Evolutionary conservation across 495 filamentous ascomycete genomes (phyloP), one percentile per base, ranked within the genome.

Genomic region (Hypoxylon intermedium): DNA sequence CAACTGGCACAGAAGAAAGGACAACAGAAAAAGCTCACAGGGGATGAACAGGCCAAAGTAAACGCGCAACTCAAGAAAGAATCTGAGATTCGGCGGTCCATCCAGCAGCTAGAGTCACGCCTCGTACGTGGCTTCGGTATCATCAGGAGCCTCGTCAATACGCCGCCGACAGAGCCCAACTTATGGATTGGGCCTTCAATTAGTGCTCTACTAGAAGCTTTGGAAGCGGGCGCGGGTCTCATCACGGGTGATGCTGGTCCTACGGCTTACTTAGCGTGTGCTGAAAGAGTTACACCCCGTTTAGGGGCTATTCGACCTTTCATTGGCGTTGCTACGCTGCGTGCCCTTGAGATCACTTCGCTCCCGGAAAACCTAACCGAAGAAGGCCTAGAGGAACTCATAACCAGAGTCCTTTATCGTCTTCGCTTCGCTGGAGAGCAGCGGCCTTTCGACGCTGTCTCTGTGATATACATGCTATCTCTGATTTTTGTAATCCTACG

Each of bases 1-100:
- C 92, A 98, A 66, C 76, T 98, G 34, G 93, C 91, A 18, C 79
- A 90, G 63, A 98, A 97, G 79, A 94, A 92, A 75, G 95, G 95
- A 2, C 84, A 89, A 33, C 86, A 92, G 63, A 92, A 89, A 77
- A 98, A 97, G 74, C 85, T 98, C 26, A 93, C 89, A 0, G 74
- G 88, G 0, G 93, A 97, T 30, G 93, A 98, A 65, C 88, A 87
- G 58, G 81, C 86, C 28, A 97, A 93, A 69, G 91, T 98, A 53
- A 93, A 95, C 26, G 90, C 89, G 24, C 94, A 98, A 64, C 79
- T 98, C 9, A 85, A 82, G 15, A 98, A 97, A 72, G 94, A 98
- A 71, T 75, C 87, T 1, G 82, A 77, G 16, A 93, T 97, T 50
- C 85, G 95, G 13, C 73, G 81, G 44, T 79, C 87, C 16, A 84